Evolutionary conservation across 1,284 basidiomycete genomes (phyloP), one percentile per base, ranked within the genome.

Genomic region (Phylloboletellus chloephorus): DNA sequence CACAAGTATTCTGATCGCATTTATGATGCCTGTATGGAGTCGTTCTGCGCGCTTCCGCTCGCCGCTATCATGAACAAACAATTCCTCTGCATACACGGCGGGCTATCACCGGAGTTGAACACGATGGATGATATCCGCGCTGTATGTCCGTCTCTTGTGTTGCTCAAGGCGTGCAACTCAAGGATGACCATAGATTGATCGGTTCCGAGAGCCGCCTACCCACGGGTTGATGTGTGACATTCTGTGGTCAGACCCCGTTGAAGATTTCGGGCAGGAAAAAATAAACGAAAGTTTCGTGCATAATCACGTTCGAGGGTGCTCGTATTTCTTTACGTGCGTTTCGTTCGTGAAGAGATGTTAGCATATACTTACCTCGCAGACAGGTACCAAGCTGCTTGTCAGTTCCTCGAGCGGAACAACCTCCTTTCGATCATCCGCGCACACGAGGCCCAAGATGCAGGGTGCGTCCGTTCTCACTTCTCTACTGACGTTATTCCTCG

Each of bases 61-160:
- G 92, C 92, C 0, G 93, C 92, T 12, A 69, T 96, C 60, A 94
- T 96, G 89, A 96, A 96, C 75, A 95, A 95, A 67, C 92, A 96
- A 64, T 96, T 96, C 68, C 71, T 96, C 48, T 96, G 93, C 65
- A 93, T 96, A 46, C 92, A 96, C 54, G 92, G 92, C 40, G 93
- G 92, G 29, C 74, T 96, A 20, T 91, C 87, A 0, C 92, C 92
- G 0, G 92, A 96, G 58, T 68, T 96, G 26, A 82, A 89, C 56
- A 94, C 91, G 1, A 74, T 96, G 32, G 92, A 96, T 52, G 92
- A 96, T 64, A 76, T 96, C 41, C 79, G 88, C 32, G 69, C 68
- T 16, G 88, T 89, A 46, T 44, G 78, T 41, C 8, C 19, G 12
- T 34, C 17, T n/a, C 22, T 16, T 4, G 7, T 15, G 2, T 29